Evolutionary conservation across 352 stramenopile genomes (phyloP), one percentile per base, ranked within the genome.

Genomic region (Phytophthora sansomeana): DNA sequence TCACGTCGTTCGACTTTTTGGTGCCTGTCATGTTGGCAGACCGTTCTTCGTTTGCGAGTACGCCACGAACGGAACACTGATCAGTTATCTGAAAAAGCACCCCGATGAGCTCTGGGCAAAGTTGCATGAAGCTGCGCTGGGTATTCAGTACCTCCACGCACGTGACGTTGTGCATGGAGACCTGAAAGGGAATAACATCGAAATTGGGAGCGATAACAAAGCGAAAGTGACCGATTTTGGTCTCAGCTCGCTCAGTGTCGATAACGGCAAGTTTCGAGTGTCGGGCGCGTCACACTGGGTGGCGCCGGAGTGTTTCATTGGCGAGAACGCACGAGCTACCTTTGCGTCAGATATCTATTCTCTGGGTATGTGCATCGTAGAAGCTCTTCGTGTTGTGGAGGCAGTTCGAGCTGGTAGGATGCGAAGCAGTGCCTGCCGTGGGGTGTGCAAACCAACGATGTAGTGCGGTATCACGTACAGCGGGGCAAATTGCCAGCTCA

Each of bases 31-130:
- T 24, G 21, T 24, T 24, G 21, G 21, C 21, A 24, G 21, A 24
- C 21, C 21, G 21, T 24, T 24, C 21, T 24, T 24, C 21, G 21
- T 24, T 24, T 24, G 58, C 35, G 59, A 67, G 10, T 55, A 56
- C 11, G 59, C 51, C 11, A 62, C 50, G 2, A 62, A 62, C 2
- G 50, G 59, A 4, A 55, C 50, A 4, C n/a, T 67, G 4, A n/a
- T 51, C 5, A 51, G 46, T n/a, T 67, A 51, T 30, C 19, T 67
- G 4, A 29, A 21, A 28, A 36, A 26, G 21, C 19, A 47, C 33
- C 16, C 50, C 2, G 7, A 47, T 4, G 14, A 58, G 13, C 24
- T 58, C 4, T 58, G 50, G 50, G 3, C 17, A 38, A 38, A 38
- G 6, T 6, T 58, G 17, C 24, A 58, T 16, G 50, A 47, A 8